phyloP scores from a whole-genome alignment of 106 monocot genomes.

The Acorus gramineus region DNA sequence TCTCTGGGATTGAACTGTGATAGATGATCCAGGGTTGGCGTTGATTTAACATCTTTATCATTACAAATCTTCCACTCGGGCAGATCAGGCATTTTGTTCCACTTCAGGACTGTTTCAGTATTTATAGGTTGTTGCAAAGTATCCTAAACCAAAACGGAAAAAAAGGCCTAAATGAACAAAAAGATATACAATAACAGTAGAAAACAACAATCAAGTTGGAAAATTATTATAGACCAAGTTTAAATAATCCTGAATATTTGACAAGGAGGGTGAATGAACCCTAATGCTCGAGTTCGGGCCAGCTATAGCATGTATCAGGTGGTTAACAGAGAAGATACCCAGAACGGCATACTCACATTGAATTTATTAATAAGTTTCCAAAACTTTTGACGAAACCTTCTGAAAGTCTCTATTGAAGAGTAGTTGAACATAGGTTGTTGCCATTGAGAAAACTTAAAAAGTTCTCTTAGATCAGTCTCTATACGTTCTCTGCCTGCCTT shows the following conservation, averaged over 20 bases:
- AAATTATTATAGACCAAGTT: too few species aligned
- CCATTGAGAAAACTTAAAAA: conserved; percentile 64
- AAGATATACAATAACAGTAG: too few species aligned
- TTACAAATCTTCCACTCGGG: conserved; percentile 43
- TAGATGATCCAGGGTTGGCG: conserved; percentile 40
- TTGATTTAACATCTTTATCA: conserved; percentile 19
- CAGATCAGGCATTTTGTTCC: conserved; percentile 40
- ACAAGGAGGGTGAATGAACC: too few species aligned
- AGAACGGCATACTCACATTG: conserved; percentile 37
- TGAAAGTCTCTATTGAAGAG: conserved; percentile 49
- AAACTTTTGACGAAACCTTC: conserved; percentile 52
- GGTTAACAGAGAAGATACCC: too few species aligned
- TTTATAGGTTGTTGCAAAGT: conserved; percentile 65
- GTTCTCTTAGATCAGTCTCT: conserved; percentile 63
- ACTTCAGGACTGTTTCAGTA: conserved; percentile 23
- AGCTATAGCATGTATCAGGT: too few species aligned
- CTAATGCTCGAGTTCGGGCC: too few species aligned
- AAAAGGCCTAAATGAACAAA: neutral
- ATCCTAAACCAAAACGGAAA: conserved; percentile 35
- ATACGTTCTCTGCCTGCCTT: conserved; percentile 31
- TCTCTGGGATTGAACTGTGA: conserved; percentile 23
- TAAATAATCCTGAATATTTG: too few species aligned
- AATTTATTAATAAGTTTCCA: conserved; percentile 66
- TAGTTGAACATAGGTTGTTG: conserved; percentile 20
- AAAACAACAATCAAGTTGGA: too few species aligned